Base-by-base conservation (phyloP, 2,329 filamentous ascomycete species). In the Rugonectria rugulosa region DNA sequence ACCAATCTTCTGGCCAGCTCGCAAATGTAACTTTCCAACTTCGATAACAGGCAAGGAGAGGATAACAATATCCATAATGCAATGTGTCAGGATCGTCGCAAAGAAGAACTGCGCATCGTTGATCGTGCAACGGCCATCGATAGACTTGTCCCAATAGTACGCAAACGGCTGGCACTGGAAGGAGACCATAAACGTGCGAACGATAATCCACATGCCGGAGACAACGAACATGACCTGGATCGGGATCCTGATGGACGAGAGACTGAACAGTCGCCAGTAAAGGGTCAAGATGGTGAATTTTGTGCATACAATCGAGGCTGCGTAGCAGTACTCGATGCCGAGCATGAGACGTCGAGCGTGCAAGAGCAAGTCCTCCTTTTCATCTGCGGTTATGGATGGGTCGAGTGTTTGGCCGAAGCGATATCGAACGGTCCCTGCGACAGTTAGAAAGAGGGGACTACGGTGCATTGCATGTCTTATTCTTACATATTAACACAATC, bases 141-240 rank as follows among this genome's bases (percentile, higher is more conserved):
- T 67, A 0, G 57, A 52, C 12, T 67, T 61, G 11, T 71, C 66
- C 73, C 72, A 75, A 31, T 71, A 74, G 2, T 64, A 66, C 4
- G 70, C 67, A 2, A 75, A 61, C 0, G 73, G 73, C 9, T 71
- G 31, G 38, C 73, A 75, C 19, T 70, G 70, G 19, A 75, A 75
- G 4, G 70, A 68, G 1, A 66, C 64, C 43, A 74, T 62, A 27
- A 74, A 71, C 0, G 68, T 72, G 2, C 69, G 57, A 2, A 72
- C 51, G 6, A 67, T 59, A 11, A 72, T 56, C 71, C 71, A 72
- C 7, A 65, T 50, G 7, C 49, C 24, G 2, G 62, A 66, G 4
- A 61, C 44, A 1, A n/a, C 59, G 1, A 70, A 55, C 32, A 73
- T 54, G 2, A 68, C 32, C 6, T 62, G 49, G 15, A 72, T 72